These are phyloP conservation scores for Amauroascus niger DNA, from an alignment of 2,329 filamentous ascomycete genomes.

Conservation along the genomic window DNA sequence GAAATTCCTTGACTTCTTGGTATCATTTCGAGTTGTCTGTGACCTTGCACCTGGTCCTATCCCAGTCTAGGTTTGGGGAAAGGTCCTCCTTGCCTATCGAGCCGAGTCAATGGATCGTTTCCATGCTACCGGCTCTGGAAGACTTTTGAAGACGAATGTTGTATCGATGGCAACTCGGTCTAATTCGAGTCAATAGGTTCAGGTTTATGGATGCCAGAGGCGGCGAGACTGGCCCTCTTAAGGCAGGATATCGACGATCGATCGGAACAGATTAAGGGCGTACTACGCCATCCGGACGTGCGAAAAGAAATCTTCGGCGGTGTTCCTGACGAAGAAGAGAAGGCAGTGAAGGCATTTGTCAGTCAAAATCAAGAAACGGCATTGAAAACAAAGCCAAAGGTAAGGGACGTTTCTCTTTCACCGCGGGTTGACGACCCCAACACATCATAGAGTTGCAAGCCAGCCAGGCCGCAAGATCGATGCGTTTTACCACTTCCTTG, in stretches of 20 bases:
- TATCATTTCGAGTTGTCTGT: not conserved
- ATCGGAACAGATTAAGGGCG: conserved; percentile 58
- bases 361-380: conserved; percentile 61
- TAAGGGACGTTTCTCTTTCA: conserved; percentile 33
- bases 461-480: not conserved
- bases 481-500: not conserved
- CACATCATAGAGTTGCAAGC: not conserved
- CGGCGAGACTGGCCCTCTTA: conserved; percentile 54
- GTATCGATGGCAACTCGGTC: not conserved
- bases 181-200: conserved; percentile 45
- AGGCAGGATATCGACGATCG: conserved; percentile 66
- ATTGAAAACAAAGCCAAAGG: conserved; percentile 78
- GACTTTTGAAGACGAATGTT: not conserved
- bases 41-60: not conserved
- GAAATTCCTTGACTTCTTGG: not conserved
- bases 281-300: conserved; percentile 53
- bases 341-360: conserved; percentile 60
- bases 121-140: not conserved
- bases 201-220: conserved; percentile 72
- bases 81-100: not conserved
- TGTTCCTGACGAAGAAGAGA: conserved; percentile 46
- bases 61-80: too few species aligned
- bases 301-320: conserved; percentile 56
- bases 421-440: not conserved
- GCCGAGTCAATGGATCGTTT: not conserved